Evolutionary conservation across 2,329 filamentous ascomycete species (phyloP).

Genomic region (Ophiocordyceps camponoti-saundersi): DNA sequence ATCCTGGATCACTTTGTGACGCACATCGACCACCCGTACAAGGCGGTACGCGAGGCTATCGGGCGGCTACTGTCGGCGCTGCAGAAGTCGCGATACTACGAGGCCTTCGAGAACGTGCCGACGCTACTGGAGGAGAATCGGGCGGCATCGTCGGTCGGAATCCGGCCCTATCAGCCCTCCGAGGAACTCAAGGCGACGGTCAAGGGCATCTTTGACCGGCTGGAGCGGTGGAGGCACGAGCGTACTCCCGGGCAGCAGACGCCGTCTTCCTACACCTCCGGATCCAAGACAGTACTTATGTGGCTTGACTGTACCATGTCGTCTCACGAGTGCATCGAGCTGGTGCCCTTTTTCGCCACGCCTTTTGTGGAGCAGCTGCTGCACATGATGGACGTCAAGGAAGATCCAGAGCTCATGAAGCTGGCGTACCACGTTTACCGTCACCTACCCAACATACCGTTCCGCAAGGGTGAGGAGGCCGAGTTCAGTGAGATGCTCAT

Average conservation of each 20-base stretch:
- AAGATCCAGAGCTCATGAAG: slow-evolving; percentile 88
- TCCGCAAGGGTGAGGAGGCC: slow-evolving; percentile 69
- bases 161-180: slow-evolving; percentile 64
- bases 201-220: slow-evolving; percentile 54
- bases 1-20: slow-evolving; percentile 77
- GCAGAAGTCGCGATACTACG: slow-evolving; percentile 82
- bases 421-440: slow-evolving; percentile 94
- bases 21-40: slow-evolving; percentile 95
- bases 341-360: slow-evolving; percentile 80
- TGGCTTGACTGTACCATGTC: slow-evolving; percentile 89
- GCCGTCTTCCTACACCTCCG: slow-evolving; percentile 85
- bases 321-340: slow-evolving; percentile 80
- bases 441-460: slow-evolving; percentile 87
- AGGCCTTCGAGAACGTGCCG: slow-evolving; percentile 71
- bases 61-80: slow-evolving; percentile 77
- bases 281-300: slow-evolving; percentile 84
- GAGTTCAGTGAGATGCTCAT: slow-evolving; percentile 76
- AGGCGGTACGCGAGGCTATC: slow-evolving; percentile 89
- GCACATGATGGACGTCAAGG: slow-evolving; percentile 99
- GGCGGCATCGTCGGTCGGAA: slow-evolving; percentile 62
- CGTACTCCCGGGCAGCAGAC: slow-evolving; percentile 78
- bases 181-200: slow-evolving; percentile 60
- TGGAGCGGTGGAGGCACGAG: slow-evolving; percentile 79
- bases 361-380: slow-evolving; percentile 82
- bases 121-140: slow-evolving; percentile 66